Conservation (phyloP, 805 yeast species). For the Pichia occidentalis region DNA sequence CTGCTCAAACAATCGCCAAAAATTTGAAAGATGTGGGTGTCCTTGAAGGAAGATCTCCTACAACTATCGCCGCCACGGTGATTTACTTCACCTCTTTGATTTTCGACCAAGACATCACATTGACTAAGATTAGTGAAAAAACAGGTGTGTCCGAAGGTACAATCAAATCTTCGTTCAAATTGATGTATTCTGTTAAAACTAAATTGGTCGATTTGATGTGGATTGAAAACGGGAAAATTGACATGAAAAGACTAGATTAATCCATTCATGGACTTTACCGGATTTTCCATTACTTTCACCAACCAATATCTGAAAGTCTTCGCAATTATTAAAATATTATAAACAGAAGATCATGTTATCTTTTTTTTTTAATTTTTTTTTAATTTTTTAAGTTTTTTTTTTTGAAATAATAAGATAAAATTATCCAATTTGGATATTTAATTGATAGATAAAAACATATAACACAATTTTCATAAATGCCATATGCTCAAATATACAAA, state of each 20-base stretch:
- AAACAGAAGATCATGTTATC: no score
- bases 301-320: no score
- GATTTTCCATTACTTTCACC: no score
- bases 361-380: no score
- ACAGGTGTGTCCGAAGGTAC: conserved; percentile 96
- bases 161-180: conserved; percentile 83
- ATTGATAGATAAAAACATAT: no score
- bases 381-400: no score
- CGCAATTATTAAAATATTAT: no score
- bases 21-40: conserved; percentile 88
- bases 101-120: conserved; percentile 71
- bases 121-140: conserved; percentile 79
- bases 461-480: no score
- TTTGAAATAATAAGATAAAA: no score
- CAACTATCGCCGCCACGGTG: conserved; percentile 95
- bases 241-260: conserved; percentile 24
- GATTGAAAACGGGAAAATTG: conserved; percentile 62
- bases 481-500: no score
- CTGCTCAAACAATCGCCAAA: conserved; percentile 89
- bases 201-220: conserved; percentile 71
- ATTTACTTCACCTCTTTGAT: conserved; percentile 89
- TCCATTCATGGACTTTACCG: conserved; percentile 62
- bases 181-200: conserved; percentile 66
- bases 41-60: conserved; percentile 93
- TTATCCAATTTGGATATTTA: no score